Evolutionary conservation across 106 monocot genomes (phyloP).

Genomic region (Amphibolis antarctica): DNA sequence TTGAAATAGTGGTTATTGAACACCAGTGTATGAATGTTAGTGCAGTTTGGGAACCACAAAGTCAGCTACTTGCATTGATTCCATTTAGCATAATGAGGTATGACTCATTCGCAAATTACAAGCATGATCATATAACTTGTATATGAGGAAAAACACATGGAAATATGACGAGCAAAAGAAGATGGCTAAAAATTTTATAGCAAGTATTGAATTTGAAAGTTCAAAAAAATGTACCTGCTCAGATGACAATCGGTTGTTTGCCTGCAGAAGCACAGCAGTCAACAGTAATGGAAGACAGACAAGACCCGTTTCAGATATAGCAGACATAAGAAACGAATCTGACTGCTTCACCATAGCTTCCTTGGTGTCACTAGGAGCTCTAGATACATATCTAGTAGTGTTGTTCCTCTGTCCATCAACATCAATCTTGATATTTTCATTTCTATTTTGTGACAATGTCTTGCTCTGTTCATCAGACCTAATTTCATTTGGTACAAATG

Average conservation of each 20-base stretch:
- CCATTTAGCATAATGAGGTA: too few species aligned
- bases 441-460: not conserved
- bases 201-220: not conserved
- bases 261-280: constrained; percentile 89
- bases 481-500: constrained; percentile 5
- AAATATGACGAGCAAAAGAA: too few species aligned
- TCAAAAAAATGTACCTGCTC: constrained; percentile 49
- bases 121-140: too few species aligned
- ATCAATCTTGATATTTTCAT: constrained; percentile 25
- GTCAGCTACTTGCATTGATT: too few species aligned
- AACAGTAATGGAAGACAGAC: constrained; percentile 89
- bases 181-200: not conserved
- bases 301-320: constrained; percentile 76
- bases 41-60: too few species aligned
- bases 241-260: constrained; percentile 77
- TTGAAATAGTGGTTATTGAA: too few species aligned
- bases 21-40: too few species aligned
- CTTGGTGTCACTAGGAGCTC: constrained; percentile 16
- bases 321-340: constrained; percentile 49
- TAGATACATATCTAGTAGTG: constrained; percentile 7
- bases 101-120: too few species aligned
- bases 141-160: too few species aligned
- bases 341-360: constrained; percentile 41
- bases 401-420: constrained; percentile 17
- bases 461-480: constrained; percentile 13